Evolutionary conservation across 306 rosid genomes (phyloP).

Genomic region (Gynostemma pentaphyllum): DNA sequence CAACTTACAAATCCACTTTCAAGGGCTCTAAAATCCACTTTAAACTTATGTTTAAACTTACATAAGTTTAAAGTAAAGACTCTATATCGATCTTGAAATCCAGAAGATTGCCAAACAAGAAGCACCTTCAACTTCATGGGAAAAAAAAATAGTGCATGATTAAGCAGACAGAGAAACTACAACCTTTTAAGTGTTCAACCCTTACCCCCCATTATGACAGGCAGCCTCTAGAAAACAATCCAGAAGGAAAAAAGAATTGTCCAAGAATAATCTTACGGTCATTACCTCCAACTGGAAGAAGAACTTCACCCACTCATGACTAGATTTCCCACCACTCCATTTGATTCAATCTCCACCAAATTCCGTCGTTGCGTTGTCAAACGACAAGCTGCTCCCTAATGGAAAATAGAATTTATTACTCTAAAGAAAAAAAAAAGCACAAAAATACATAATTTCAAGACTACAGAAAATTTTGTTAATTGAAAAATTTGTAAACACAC

Average conservation of each 20-base stretch:
- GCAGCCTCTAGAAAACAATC: not conserved
- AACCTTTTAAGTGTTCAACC: not conserved
- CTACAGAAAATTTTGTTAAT: not conserved
- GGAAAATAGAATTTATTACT: slow-evolving; percentile 10
- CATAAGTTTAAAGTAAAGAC: not conserved
- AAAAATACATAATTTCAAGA: not conserved
- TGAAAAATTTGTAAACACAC: no score
- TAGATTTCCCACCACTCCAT: slow-evolving; percentile 72
- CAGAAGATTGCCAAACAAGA: not conserved
- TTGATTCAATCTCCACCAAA: slow-evolving; percentile 67
- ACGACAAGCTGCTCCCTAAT: slow-evolving; percentile 98
- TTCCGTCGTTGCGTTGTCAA: slow-evolving; percentile 73
- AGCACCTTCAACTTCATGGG: no score
- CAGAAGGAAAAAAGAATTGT: not conserved
- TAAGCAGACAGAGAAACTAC: not conserved
- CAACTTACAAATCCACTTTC: slow-evolving; percentile 90
- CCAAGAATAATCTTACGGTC: slow-evolving; percentile 4
- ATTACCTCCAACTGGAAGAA: slow-evolving; percentile 87
- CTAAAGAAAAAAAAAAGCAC: slow-evolving; percentile 5
- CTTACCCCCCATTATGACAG: not conserved
- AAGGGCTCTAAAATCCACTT: slow-evolving; percentile 80
- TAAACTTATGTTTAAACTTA: slow-evolving; percentile 52
- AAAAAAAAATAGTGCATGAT: not conserved
- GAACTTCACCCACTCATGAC: slow-evolving; percentile 62
- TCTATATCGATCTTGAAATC: not conserved